A percentile compares a stretch with the other conserved stretches of the same genome.
Evolutionary conservation across 164 flowering plant species (phyloP).

Genomic region (Cinnamomum micranthum): DNA sequence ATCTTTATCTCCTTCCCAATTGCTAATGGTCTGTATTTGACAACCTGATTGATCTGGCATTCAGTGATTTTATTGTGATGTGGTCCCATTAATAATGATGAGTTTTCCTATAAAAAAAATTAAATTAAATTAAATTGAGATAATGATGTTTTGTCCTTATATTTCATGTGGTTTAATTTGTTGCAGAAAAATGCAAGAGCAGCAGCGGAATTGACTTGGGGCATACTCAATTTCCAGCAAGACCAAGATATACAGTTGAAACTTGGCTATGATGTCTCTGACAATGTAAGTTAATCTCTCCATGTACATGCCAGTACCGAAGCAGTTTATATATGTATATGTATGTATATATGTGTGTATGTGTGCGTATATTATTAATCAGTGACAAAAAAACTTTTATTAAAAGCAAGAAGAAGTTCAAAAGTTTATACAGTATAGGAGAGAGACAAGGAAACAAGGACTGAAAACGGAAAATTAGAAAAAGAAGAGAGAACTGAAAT

Average conservation of each 20-base stretch:
- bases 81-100: neutral
- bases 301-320: neutral
- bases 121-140: too few species aligned
- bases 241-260: slow-evolving; percentile 81
- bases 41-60: neutral
- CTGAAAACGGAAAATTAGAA: neutral
- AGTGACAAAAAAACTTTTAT: neutral
- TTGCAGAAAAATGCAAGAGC: slow-evolving; percentile 52
- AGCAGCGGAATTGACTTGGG: slow-evolving; percentile 71
- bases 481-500: neutral
- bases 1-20: neutral
- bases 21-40: neutral
- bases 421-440: neutral
- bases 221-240: slow-evolving; percentile 46
- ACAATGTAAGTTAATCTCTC: slow-evolving; percentile 45
- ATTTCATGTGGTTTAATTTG: neutral
- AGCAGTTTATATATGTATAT: neutral
- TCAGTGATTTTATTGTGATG: neutral
- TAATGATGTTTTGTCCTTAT: neutral
- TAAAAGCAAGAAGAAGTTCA: neutral
- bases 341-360: too few species aligned
- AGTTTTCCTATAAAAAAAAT: neutral
- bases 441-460: neutral
- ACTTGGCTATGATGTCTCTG: slow-evolving; percentile 70
- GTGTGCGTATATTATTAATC: neutral